phyloP scores from a whole-genome alignment of 305 asterid genomes.

The Rubia balearica region DNA sequence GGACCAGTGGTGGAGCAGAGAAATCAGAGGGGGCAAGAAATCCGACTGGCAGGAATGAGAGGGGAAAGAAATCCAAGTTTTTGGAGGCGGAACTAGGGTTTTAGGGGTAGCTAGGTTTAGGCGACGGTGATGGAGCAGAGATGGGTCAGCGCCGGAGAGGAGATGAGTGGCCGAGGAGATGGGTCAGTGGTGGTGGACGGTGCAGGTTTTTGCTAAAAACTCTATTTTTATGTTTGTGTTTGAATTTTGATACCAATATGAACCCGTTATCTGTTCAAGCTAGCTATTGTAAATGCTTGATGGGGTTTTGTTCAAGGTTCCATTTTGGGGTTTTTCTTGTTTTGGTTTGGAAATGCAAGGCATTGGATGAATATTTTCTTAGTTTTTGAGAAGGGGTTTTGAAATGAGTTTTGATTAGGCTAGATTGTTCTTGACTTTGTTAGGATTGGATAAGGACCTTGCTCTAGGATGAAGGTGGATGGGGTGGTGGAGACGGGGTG shows the following conservation, averaged over 20 bases:
- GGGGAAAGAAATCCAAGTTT: no score
- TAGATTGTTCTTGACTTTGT: not conserved
- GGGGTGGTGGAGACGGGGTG: no score
- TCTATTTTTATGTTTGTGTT: not conserved
- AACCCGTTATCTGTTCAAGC: not conserved
- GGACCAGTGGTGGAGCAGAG: no score
- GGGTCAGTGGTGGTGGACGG: no score
- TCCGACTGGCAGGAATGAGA: no score
- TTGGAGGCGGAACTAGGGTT: no score
- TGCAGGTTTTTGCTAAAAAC: not conserved
- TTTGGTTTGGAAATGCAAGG: not conserved
- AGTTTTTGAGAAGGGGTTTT: not conserved
- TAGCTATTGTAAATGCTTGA: not conserved
- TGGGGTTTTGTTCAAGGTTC: not conserved
- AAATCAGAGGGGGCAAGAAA: no score
- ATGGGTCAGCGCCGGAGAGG: no score
- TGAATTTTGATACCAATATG: not conserved
- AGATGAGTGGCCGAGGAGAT: no score
- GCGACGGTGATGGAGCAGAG: no score
- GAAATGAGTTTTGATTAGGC: no score
- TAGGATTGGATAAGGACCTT: not conserved
- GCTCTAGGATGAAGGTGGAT: not conserved
- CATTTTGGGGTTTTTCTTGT: not conserved
- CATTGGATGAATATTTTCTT: not conserved
- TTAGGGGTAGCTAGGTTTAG: no score